Conservation (phyloP, 1,284 basidiomycete species). For the Marasmius tenuissimus region DNA sequence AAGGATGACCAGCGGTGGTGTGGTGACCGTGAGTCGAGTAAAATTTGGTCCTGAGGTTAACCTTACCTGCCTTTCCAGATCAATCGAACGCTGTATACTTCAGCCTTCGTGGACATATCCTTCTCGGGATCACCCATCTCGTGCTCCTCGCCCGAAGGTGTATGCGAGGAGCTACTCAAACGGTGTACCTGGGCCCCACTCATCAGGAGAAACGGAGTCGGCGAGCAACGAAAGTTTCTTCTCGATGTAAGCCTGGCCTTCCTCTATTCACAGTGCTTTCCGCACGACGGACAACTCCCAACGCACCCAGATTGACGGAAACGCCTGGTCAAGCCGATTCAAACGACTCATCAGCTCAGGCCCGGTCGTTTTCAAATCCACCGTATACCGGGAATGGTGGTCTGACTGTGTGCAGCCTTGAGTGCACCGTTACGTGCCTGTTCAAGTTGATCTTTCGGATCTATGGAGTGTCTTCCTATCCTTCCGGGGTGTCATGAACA, state of each 20-base stretch:
- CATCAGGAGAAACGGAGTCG: neutral
- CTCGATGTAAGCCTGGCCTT: conserved; percentile 19
- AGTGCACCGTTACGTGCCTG: conserved; percentile 64
- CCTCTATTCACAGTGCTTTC: too few species aligned
- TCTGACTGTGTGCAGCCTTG: conserved; percentile 48
- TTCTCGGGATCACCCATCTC: neutral
- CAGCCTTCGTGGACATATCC: neutral
- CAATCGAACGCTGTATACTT: neutral
- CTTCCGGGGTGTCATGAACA: conserved; percentile 45
- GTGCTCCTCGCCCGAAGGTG: neutral
- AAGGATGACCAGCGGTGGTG: neutral
- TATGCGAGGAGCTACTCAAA: neutral
- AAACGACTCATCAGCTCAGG: conserved; percentile 64
- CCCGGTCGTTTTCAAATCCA: conserved; percentile 63
- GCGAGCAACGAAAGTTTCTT: neutral
- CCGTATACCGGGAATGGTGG: conserved; percentile 62
- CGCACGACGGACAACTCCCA: neutral
- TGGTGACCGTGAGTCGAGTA: neutral
- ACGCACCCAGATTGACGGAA: conserved; percentile 52
- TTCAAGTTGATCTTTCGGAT: conserved; percentile 54
- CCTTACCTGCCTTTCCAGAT: neutral
- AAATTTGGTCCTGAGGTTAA: neutral
- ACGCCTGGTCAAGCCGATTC: conserved; percentile 72
- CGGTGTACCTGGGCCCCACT: neutral
- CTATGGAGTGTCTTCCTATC: conserved; percentile 58